A percentile compares a stretch with the other conserved stretches of the same genome.
phyloP scores from a whole-genome alignment of 1,139 yeast species.

The Kodamaea sp. region DNA sequence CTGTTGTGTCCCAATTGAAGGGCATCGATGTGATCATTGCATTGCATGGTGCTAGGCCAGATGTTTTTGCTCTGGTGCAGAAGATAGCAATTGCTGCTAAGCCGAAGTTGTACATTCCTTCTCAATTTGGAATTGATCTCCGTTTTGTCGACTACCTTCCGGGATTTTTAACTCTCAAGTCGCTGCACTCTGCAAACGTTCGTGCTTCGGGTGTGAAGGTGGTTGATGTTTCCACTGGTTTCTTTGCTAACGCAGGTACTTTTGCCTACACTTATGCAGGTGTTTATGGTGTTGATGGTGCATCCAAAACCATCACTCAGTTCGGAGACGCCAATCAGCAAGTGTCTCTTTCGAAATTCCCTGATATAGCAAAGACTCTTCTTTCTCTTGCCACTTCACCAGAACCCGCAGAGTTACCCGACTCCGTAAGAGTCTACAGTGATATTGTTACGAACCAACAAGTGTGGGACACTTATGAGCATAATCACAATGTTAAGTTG shows the following conservation, averaged over 20 bases:
- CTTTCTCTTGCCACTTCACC: constrained; percentile 36
- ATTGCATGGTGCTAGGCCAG: constrained; percentile 31
- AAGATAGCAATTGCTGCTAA: constrained; percentile 38
- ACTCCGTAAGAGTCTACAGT: constrained; percentile 43
- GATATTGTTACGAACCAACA: constrained; percentile 40
- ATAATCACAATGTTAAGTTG: constrained; percentile 36
- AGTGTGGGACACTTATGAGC: constrained; percentile 42
- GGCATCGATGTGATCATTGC: constrained; percentile 56
- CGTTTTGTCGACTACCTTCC: constrained; percentile 26
- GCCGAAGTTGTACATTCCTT: constrained; percentile 58
- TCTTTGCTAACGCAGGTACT: constrained; percentile 45
- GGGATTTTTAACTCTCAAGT: constrained; percentile 39
- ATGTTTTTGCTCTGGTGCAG: constrained; percentile 25
- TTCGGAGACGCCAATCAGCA: constrained; percentile 41
- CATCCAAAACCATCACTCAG: constrained; percentile 34
- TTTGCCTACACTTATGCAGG: constrained; percentile 35
- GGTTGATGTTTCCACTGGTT: constrained; percentile 46
- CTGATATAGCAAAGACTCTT: constrained; percentile 50
- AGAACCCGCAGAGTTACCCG: constrained; percentile 44
- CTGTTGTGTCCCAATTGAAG: constrained; percentile 33
- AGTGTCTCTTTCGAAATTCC: constrained; percentile 34
- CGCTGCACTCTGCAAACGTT: constrained; percentile 31
- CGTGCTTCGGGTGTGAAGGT: constrained; percentile 46
- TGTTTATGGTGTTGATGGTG: constrained; percentile 39
- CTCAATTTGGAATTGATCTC: constrained; percentile 59